Evolutionary conservation across 2,329 filamentous ascomycete species (phyloP).

Genomic region (Cylindrodendrum hubeiense): DNA sequence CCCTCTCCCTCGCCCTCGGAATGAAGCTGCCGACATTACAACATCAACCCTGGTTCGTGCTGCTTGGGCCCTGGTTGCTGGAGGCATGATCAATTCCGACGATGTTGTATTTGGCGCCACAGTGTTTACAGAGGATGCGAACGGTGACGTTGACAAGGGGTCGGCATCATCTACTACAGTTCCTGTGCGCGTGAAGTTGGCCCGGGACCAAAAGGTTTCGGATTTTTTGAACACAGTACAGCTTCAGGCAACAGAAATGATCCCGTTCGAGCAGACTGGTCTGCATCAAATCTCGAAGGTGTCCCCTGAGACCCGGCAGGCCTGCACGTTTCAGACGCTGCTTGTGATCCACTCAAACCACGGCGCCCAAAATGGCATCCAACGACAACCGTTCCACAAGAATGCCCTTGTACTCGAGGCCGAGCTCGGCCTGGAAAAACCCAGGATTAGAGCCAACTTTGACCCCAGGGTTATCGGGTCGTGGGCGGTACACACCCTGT

Average conservation of each 20-base stretch:
- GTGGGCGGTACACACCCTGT: neutral
- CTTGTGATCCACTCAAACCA: constrained; percentile 18
- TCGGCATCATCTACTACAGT: constrained; percentile 25
- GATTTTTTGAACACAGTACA: constrained; percentile 54
- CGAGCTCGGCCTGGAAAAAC: neutral
- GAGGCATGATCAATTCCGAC: constrained; percentile 29
- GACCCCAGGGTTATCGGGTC: neutral
- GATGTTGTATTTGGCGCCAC: constrained; percentile 42
- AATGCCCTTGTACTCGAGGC: constrained; percentile 2
- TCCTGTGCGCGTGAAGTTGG: constrained; percentile 33
- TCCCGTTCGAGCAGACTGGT: constrained; percentile 18
- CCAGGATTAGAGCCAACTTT: neutral
- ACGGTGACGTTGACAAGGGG: constrained; percentile 38
- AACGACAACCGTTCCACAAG: neutral
- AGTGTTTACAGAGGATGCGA: constrained; percentile 37
- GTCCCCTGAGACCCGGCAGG: neutral
- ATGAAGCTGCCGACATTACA: neutral
- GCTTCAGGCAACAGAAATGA: constrained; percentile 14
- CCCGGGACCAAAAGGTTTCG: constrained; percentile 44
- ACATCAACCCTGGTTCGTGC: constrained; percentile 37
- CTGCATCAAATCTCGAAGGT: constrained; percentile 20
- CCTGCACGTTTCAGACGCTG: constrained; percentile 23
- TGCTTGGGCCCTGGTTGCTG: constrained; percentile 44
- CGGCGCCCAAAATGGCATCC: neutral
- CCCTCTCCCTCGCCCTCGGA: neutral